phyloP scores from a whole-genome alignment of 148 eudicot genomes.

The Chenopodium suecicum region DNA sequence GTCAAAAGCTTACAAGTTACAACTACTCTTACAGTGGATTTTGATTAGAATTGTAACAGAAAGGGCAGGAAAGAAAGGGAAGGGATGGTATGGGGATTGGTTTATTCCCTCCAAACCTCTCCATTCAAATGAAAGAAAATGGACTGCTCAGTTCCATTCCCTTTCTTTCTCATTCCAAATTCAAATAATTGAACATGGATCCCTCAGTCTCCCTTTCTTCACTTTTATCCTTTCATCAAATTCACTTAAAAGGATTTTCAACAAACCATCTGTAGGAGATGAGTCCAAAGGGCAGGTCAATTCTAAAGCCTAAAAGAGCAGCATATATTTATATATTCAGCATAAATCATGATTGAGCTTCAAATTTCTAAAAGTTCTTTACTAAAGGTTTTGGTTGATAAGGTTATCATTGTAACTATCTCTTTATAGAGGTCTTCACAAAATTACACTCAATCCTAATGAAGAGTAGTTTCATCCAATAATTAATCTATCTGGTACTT shows the following conservation, averaged over 20 bases:
- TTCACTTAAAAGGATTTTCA: background rate
- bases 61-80: background rate
- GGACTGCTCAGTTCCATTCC: background rate
- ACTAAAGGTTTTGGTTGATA: background rate
- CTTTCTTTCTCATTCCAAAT: background rate
- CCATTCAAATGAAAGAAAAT: background rate
- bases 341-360: background rate
- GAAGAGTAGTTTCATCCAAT: background rate
- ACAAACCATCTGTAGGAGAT: background rate
- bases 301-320: background rate
- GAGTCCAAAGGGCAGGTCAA: background rate
- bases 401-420: background rate
- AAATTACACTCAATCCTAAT: background rate
- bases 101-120: background rate
- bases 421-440: background rate
- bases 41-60: too few relatives aligned
- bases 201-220: background rate
- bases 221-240: background rate
- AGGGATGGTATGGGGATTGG: background rate
- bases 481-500: background rate
- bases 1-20: background rate
- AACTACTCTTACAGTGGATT: background rate
- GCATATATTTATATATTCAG: background rate
- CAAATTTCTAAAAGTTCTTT: background rate
- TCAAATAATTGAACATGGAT: background rate